Conservation (phyloP, 2,329 filamentous ascomycete species). For the Hymenoscyphus repandus region DNA sequence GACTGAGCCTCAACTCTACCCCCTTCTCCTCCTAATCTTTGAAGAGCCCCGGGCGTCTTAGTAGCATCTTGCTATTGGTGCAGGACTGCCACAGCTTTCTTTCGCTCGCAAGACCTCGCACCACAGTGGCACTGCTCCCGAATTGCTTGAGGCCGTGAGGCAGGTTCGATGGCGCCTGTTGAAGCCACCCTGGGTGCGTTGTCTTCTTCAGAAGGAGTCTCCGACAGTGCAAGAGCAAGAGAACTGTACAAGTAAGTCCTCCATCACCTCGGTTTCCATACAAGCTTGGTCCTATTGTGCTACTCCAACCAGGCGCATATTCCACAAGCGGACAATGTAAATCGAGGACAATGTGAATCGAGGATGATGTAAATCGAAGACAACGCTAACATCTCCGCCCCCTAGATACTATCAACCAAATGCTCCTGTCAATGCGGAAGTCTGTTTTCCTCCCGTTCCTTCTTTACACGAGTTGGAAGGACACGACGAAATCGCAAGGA, state of each 20-base stretch:
- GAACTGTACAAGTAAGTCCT: conserved; percentile 31
- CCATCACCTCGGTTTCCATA: background rate
- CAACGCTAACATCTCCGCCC: background rate
- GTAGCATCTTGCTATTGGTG: too few relatives aligned
- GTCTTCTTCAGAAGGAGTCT: conserved; percentile 26
- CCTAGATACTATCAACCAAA: conserved; percentile 29
- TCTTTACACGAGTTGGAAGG: background rate
- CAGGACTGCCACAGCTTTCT: too few relatives aligned
- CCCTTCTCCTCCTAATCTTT: too few relatives aligned
- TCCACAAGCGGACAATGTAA: background rate
- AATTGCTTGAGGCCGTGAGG: background rate
- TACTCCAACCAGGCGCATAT: background rate
- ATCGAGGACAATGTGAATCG: background rate
- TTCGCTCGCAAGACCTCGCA: too few relatives aligned
- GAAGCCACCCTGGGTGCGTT: conserved; percentile 22
- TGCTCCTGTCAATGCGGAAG: conserved; percentile 8
- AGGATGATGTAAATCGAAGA: background rate
- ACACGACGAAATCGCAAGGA: conserved; percentile 2
- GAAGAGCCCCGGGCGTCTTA: too few relatives aligned
- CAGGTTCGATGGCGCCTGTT: conserved; percentile 24
- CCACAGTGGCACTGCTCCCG: background rate
- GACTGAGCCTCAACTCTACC: too few relatives aligned
- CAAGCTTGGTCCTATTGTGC: background rate
- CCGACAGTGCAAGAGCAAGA: conserved; percentile 28
- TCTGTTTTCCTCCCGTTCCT: background rate